Evolutionary conservation across 768 basidiomycete genomes (phyloP), one percentile per base, ranked within the genome.

Genomic region (Agaricus bisporus): DNA sequence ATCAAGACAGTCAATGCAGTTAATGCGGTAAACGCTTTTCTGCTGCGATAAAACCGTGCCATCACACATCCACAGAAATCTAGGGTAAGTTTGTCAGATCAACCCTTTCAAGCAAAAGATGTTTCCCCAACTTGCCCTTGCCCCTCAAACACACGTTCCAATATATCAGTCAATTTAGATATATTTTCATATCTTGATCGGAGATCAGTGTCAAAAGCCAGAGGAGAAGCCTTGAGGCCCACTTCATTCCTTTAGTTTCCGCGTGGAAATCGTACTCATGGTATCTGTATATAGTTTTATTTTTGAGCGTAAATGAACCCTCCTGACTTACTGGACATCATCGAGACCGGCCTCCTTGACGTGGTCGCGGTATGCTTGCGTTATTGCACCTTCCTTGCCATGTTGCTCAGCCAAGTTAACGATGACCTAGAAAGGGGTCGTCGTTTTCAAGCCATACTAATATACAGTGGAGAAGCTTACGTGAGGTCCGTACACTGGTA

Each of bases 231-330:
- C 29, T 25, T 38, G 43, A 46, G 49, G 68, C 79, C 51, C 56
- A 91, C 87, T 90, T 91, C 95, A 98, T 97, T 18, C 95, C 95
- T 64, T 82, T 86, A 10, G 93, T 95, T 67, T 97, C 92, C 3
- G 73, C 78, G 68, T 98, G 95, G 66, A 98, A 98, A 66, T 98
- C 95, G 63, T 94, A 98, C 63, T 84, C 86, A 57, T 73, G 70
- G 61, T 91, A 92, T 57, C 88, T 91, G 58, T 15, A 18, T n/a
- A 32, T 39, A 56, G 41, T 22, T 22, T 22, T 17, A 28, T 37
- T 41, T 15, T 57, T 54, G 44, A 51, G 28, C 52, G 29, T 41
- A 48, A 12, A 49, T 12, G 38, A 26, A 32, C 32, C 42, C 22
- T 35, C 41, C 7, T 48, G 14, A 65, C 81, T 41, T 62, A 88